Conservation (phyloP, 345 rosid genomes). For the Lenwebbia sp. region DNA sequence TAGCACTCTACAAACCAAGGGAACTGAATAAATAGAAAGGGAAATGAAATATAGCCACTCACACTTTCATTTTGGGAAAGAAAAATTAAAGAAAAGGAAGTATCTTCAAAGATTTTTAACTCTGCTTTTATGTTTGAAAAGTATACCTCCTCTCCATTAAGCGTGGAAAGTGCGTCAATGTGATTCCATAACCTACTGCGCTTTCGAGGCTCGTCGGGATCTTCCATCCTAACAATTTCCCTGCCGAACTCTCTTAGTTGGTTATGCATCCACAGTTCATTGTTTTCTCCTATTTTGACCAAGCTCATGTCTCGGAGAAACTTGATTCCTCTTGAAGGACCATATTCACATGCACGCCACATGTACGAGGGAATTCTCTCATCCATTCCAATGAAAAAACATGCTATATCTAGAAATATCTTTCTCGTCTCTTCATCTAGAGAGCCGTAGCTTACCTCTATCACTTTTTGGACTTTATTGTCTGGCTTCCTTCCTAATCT, state of each 20-base stretch:
- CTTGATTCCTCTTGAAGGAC: not conserved
- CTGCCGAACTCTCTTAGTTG: not conserved
- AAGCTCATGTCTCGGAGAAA: not conserved
- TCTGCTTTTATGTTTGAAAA: not conserved
- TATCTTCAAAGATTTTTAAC: not conserved
- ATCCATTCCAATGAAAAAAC: not conserved
- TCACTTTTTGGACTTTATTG: not conserved
- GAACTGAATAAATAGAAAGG: not conserved
- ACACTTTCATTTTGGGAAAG: not conserved
- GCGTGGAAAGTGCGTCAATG: not conserved
- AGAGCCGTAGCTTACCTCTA: not conserved
- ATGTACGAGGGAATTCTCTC: not conserved
- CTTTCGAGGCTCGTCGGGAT: not conserved
- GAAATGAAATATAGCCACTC: not conserved
- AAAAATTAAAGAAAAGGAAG: not conserved
- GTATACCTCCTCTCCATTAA: not conserved
- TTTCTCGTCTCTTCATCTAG: not conserved
- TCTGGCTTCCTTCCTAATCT: not conserved
- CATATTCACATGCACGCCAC: not conserved
- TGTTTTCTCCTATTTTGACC: not conserved
- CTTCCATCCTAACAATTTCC: not conserved
- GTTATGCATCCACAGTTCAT: not conserved
- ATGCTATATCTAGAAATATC: conserved; percentile 1
- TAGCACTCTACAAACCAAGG: not conserved
- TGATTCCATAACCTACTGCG: conserved; percentile 3